Percentiles rank a stretch among this genome's conserved stretches.
Evolutionary conservation across 2,329 filamentous ascomycete genomes (phyloP).

Genomic region (Coniella lustricola): DNA sequence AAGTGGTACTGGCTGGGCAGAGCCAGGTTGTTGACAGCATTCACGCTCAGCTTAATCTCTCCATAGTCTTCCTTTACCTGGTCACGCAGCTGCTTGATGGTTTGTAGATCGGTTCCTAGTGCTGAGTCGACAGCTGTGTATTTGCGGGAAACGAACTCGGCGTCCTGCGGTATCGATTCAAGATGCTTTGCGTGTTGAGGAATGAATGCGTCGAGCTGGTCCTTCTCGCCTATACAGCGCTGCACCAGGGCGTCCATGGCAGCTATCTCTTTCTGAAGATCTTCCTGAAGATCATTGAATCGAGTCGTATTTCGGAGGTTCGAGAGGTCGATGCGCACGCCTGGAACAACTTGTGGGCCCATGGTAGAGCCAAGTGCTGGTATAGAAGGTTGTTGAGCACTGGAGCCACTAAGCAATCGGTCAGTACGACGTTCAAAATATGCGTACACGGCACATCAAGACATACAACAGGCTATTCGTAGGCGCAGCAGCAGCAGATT

Average conservation of each 20-base stretch:
- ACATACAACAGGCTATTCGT: conserved; percentile 23
- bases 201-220: conserved; percentile 65
- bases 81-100: conserved; percentile 35
- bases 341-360: conserved; percentile 54
- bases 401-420: neutral
- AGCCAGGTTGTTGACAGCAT: conserved; percentile 39
- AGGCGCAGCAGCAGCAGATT: conserved; percentile 10
- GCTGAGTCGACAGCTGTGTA: conserved; percentile 36
- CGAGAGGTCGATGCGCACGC: conserved; percentile 70
- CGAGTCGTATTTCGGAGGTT: conserved; percentile 81
- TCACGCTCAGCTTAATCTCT: conserved; percentile 36
- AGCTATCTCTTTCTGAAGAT: conserved; percentile 72
- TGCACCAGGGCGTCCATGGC: conserved; percentile 74
- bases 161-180: conserved; percentile 33
- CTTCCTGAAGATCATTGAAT: conserved; percentile 81
- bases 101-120: conserved; percentile 32
- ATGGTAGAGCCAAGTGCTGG: conserved; percentile 29
- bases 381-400: conserved; percentile 18
- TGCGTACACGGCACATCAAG: neutral
- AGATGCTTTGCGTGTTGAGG: conserved; percentile 42
- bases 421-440: neutral
- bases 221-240: conserved; percentile 68
- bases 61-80: conserved; percentile 35
- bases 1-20: conserved; percentile 44
- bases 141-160: conserved; percentile 37